Conservation (phyloP, 768 basidiomycete genomes). For the Boletus reticuloceps region DNA sequence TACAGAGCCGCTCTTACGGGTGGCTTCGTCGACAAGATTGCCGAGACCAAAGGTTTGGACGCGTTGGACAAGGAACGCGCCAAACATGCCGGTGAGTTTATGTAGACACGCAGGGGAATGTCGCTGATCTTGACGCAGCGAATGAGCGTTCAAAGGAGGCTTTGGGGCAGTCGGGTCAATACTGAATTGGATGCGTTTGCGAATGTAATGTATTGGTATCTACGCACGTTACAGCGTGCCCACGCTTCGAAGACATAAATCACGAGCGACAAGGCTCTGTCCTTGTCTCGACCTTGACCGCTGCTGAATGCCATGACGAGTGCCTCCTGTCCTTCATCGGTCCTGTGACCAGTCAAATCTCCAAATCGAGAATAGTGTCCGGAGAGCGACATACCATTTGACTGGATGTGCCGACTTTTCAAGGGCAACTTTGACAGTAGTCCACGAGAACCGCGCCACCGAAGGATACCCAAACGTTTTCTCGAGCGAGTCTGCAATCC, state of each 20-base stretch:
- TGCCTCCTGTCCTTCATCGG: slow-evolving; percentile 77
- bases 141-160: slow-evolving; percentile 2
- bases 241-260: slow-evolving; percentile 71
- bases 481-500: slow-evolving; percentile 74
- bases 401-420: slow-evolving; percentile 78
- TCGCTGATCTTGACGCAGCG: slow-evolving; percentile 14
- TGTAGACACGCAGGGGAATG: background rate
- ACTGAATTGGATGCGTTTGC: slow-evolving; percentile 3
- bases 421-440: slow-evolving; percentile 81
- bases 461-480: slow-evolving; percentile 92
- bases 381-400: slow-evolving; percentile 61
- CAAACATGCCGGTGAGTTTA: slow-evolving; percentile 22
- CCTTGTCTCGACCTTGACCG: slow-evolving; percentile 71
- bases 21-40: slow-evolving; percentile 23
- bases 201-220: slow-evolving; percentile 14
- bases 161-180: slow-evolving; percentile 14
- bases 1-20: slow-evolving; percentile 26
- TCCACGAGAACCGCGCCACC: slow-evolving; percentile 93
- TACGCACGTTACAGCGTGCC: slow-evolving; percentile 46
- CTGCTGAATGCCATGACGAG: slow-evolving; percentile 73
- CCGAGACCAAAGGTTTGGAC: slow-evolving; percentile 27
- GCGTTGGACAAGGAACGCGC: slow-evolving; percentile 13
- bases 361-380: background rate
- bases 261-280: slow-evolving; percentile 69
- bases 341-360: slow-evolving; percentile 47